Evolutionary conservation across 768 basidiomycete genomes (phyloP), one percentile per base, ranked within the genome.

Genomic region (Wakefieldia striispora): DNA sequence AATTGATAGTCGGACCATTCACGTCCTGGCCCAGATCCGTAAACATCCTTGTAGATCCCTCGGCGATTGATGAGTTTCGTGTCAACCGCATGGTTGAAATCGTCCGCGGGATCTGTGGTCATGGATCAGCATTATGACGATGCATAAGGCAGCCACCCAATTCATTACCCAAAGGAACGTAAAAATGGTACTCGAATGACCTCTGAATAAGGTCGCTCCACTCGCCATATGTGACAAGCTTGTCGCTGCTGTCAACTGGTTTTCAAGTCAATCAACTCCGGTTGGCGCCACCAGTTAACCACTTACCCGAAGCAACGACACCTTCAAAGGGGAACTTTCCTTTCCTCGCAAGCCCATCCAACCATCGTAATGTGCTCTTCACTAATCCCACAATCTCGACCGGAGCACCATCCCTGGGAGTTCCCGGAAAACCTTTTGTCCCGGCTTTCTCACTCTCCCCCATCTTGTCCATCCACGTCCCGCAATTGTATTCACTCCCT

Each of bases 401-500:
- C 0, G 97, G 95, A 0, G 95, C 90, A 9, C 97, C 97, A 63
- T 98, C 95, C 56, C 97, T 77, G 1, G 97, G 95, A 0, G 95
- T 95, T 10, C 92, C 97, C n/a, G 97, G 97, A 26, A 88, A 69
- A 24, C 97, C 97, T 69, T 95, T 97, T 45, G 88, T 97, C 1
- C 93, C 91, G 4, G 97, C 95, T 59, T 83, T 90, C 51, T 74
- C 75, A 3, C 90, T 93, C 64, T 95, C 93, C 38, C 97, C 97
- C 92, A 95, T 95, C 78, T 95, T 95, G 73, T 95, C 93, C 93
- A 93, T 93, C 93, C 93, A 95, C 1, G 93, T 95, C 11, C 93
- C 93, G 64, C 93, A 95, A 59, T 95, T 95, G 60, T 78, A 70
- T 47, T 72, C 71, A 66, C 84, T 98, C 8, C 97, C 97, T 23